Evolutionary conservation across 148 eudicot genomes (phyloP), one percentile per base, ranked within the genome.

Genomic region (Beta vulgaris): DNA sequence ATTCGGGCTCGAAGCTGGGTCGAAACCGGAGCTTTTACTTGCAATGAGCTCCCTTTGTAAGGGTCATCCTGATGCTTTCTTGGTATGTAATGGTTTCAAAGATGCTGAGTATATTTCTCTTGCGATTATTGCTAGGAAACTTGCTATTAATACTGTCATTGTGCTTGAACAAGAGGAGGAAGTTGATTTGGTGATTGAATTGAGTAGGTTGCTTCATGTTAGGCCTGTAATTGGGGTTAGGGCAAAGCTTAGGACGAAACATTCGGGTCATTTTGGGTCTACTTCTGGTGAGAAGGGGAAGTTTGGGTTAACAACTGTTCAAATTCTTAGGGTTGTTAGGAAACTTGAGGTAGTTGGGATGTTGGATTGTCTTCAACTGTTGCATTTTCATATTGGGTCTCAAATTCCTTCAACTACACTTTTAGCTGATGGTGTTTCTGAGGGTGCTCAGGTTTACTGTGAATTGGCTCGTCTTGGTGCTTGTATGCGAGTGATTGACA

Each of bases 351-450:
- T 82, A 6, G 72, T 67, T 35, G 89, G 87, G 12, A 95, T 95
- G 98, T 58, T 95, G 4, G 98, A 90, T 82, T 95, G 98, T 73
- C 82, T 95, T 19, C 93, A 92, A 71, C 68, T 95, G 48, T 77
- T 95, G 79, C 98, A 95, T 88, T 95, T 95, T 48, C 98, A 95
- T 42, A 95, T 95, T 39, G 97, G 98, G n/a, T 95, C 98, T 2
- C 98, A 95, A 84, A 95, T 95, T 48, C 98, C 97, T 0, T 74
- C 91, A 0, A 95, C 97, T 1, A 58, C 81, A 6, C 72, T 95
- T 34, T 74, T 95, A 3, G 59, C 88, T 0, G 98, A 95, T 34
- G 96, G 98, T 18, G 93, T 92, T 0, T 75, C 90, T 0, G 98
- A 95, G 71, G 98, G 90, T 2, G 90, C 98, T 2, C 97, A 95